Percentiles rank a stretch among this genome's conserved stretches.
phyloP scores from a whole-genome alignment of 768 basidiomycete genomes.

The Hebeloma cylindrosporum region DNA sequence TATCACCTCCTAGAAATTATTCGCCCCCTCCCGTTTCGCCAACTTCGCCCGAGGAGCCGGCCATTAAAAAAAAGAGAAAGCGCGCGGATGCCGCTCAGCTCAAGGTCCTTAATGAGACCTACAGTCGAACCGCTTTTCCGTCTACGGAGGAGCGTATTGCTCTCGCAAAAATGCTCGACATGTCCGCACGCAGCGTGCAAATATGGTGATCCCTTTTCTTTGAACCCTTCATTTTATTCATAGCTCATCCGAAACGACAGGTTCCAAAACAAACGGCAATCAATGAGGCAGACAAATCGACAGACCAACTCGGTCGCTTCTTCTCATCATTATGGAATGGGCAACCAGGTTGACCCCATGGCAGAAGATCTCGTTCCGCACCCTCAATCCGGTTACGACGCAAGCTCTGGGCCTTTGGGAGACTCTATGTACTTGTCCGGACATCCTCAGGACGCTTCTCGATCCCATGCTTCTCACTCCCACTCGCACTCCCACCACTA shows the following conservation, averaged over 20 bases:
- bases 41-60: slow-evolving; percentile 56
- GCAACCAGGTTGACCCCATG: slow-evolving; percentile 35
- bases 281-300: slow-evolving; percentile 75
- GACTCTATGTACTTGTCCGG: slow-evolving; percentile 39
- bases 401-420: slow-evolving; percentile 17
- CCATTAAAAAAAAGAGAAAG: slow-evolving; percentile 86
- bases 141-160: slow-evolving; percentile 84
- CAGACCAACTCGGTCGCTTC: slow-evolving; percentile 52
- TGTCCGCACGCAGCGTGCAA: slow-evolving; percentile 84
- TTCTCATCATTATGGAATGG: slow-evolving; percentile 50
- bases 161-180: slow-evolving; percentile 73
- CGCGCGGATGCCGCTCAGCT: slow-evolving; percentile 79
- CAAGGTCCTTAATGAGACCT: slow-evolving; percentile 78
- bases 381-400: slow-evolving; percentile 30
- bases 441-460: slow-evolving; percentile 39
- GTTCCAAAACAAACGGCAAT: slow-evolving; percentile 88
- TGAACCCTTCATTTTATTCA: slow-evolving; percentile 18
- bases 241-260: slow-evolving; percentile 39
- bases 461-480: slow-evolving; percentile 33
- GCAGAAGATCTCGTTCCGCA: slow-evolving; percentile 39
- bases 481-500: slow-evolving; percentile 28
- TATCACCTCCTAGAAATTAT: slow-evolving; percentile 38
- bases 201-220: slow-evolving; percentile 60
- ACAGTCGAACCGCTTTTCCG: slow-evolving; percentile 80
- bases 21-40: slow-evolving; percentile 52